These are phyloP conservation scores for Rosa multiflora DNA, from an alignment of 306 rosid species.

Conservation along the genomic window DNA sequence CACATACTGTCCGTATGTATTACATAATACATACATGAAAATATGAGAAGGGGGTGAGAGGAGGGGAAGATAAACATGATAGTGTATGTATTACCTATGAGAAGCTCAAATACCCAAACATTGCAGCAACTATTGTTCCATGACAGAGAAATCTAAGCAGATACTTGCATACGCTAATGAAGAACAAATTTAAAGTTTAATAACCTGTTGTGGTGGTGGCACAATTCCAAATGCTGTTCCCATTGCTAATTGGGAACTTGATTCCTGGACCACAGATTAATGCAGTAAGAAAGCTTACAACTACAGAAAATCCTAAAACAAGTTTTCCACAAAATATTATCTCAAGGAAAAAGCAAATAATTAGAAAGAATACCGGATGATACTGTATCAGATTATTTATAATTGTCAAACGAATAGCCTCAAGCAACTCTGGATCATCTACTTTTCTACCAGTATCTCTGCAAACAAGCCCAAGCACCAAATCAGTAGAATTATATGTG, in stretches of 20 bases:
- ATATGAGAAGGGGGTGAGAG: not conserved
- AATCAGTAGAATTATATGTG: slow-evolving; percentile 9
- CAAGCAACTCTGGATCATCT: slow-evolving; percentile 91
- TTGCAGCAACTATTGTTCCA: not conserved
- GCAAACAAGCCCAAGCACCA: slow-evolving; percentile 53
- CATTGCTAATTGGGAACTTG: slow-evolving; percentile 80
- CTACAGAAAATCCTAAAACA: slow-evolving; percentile 20
- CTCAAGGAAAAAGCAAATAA: slow-evolving; percentile 16
- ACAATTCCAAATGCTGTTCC: slow-evolving; percentile 83
- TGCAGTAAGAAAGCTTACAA: slow-evolving; percentile 23
- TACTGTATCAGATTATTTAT: slow-evolving; percentile 78
- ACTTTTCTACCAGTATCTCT: slow-evolving; percentile 90
- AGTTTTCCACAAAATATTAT: slow-evolving; percentile 7
- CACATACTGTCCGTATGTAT: not conserved
- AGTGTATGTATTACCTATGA: not conserved
- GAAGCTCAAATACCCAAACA: slow-evolving; percentile 1
- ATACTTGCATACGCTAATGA: not conserved
- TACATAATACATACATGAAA: not conserved
- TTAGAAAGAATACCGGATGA: slow-evolving; percentile 70
- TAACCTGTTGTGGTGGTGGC: slow-evolving; percentile 80
- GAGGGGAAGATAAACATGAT: not conserved
- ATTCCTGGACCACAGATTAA: slow-evolving; percentile 57
- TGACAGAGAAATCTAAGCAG: slow-evolving; percentile 8
- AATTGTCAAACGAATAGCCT: slow-evolving; percentile 90
- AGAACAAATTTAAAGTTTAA: slow-evolving; percentile 12